Base-by-base conservation (phyloP, 1,284 basidiomycete genomes). In the Wallemia hederae region DNA sequence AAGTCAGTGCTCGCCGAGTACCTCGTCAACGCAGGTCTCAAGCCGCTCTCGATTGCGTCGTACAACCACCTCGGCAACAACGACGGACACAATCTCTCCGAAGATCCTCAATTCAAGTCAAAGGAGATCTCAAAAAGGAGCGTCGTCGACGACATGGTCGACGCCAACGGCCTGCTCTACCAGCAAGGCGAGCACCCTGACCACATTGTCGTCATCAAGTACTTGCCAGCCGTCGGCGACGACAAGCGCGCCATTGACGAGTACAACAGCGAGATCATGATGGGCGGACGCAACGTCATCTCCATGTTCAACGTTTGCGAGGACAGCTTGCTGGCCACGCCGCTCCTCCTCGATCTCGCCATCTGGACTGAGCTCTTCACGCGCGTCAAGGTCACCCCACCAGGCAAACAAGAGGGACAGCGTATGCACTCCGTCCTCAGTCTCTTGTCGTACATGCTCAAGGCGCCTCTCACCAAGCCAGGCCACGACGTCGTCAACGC, bases 1-100 rank as follows among this genome's bases (percentile, higher is more conserved):
- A 73, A 67, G 78, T 87, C 84, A 49, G 91, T 94, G 59, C 77
- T 97, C 59, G 88, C 90, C 63, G 92, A 98, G 76, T 97, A 94
- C 79, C 80, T 98, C 65, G 91, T 97, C 71, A 96, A 97, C 72
- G 90, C 91, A 9, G 92, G 92, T 66, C 97, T 97, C 78, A 97
- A 97, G 77, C 91, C 91, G 27, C 80, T 94, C 70, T 87, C 85
- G 63, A 94, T 97, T 67, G 83, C 90, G 26, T 90, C 85, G 28
- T 98, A 98, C 79, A 98, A 97, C 78, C 92, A 98, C 73, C 80
- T 98, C 60, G 92, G 94, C 49, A 97, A 97, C 78, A 97, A 97
- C 71, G 91, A 96, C 70, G 91, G 90, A 28, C 81, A 82, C 73
- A 94, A 96, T 75, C 74, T 97, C 68, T 84, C 80, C 62, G 83